phyloP scores from a whole-genome alignment of 352 stramenopile species.

The Pythium utonaiense region DNA sequence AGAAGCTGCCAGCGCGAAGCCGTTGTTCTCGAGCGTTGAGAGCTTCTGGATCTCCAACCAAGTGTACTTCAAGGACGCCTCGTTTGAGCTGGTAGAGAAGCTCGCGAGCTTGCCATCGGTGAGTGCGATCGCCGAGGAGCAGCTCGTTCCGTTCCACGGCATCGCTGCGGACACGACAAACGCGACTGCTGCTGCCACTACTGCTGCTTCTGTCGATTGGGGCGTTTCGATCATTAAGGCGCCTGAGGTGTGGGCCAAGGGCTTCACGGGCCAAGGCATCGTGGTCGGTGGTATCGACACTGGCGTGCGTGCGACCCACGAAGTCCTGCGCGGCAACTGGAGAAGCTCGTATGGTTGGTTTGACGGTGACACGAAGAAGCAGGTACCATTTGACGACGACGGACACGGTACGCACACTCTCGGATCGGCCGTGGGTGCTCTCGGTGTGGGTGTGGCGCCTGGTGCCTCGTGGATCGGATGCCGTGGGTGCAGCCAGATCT shows the following conservation, averaged over 20 bases:
- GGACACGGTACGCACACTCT: slow-evolving; percentile 18
- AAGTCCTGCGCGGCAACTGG: slow-evolving; percentile 8
- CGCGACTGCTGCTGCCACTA: neutral
- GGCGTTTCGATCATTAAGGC: slow-evolving; percentile 18
- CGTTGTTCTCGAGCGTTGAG: slow-evolving; percentile 18
- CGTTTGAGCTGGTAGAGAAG: slow-evolving; percentile 20
- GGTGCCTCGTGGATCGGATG: neutral
- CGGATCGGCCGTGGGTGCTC: neutral
- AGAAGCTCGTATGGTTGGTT: slow-evolving; percentile 11
- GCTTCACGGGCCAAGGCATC: slow-evolving; percentile 22
- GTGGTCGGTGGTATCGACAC: slow-evolving; percentile 28
- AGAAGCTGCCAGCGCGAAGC: slow-evolving; percentile 13
- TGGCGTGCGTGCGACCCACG: slow-evolving; percentile 25
- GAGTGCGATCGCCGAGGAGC: neutral
- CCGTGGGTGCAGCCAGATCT: neutral
- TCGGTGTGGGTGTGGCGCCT: slow-evolving; percentile 3
- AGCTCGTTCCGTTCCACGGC: neutral
- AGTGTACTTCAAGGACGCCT: slow-evolving; percentile 22
- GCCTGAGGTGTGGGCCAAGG: slow-evolving; percentile 19
- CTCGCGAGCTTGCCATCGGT: slow-evolving; percentile 5
- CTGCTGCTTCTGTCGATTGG: slow-evolving; percentile 20
- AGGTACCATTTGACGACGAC: slow-evolving; percentile 13
- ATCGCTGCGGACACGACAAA: neutral
- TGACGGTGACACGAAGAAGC: slow-evolving; percentile 15
- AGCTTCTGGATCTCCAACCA: slow-evolving; percentile 33